These are phyloP conservation scores for Yamadazyma jaroonii DNA, from an alignment of 1,139 yeast genomes.

Conservation along the genomic window DNA sequence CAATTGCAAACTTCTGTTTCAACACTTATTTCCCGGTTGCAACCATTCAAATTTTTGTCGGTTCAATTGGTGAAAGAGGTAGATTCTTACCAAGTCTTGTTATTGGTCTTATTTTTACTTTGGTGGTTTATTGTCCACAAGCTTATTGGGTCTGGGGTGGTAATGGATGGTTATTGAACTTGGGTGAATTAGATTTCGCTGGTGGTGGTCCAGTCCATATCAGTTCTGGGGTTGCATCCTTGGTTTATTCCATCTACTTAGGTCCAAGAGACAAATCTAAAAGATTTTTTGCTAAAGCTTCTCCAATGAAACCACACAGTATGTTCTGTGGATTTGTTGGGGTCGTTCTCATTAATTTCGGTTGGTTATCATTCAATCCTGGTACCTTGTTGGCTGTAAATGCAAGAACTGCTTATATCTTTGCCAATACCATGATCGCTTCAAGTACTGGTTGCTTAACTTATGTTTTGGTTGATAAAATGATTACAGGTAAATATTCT, in stretches of 20 bases:
- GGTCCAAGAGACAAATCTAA: conserved; percentile 88
- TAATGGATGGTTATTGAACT: conserved; percentile 77
- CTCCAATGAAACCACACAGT: conserved; percentile 2
- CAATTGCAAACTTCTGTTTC: conserved; percentile 67
- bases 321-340: conserved; percentile 50
- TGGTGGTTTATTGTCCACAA: conserved; percentile 88
- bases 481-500: conserved; percentile 68
- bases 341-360: conserved; percentile 91
- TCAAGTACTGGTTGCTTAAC: conserved; percentile 93
- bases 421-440: conserved; percentile 87
- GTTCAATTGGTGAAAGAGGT: conserved; percentile 97
- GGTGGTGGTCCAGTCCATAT: conserved; percentile 99
- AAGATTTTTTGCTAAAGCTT: conserved; percentile 28
- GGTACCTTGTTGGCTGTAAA: conserved; percentile 93
- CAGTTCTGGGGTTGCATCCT: conserved; percentile 89
- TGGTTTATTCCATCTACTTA: conserved; percentile 83
- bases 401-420: conserved; percentile 89
- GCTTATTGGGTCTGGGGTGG: conserved; percentile 98
- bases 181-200: conserved; percentile 92
- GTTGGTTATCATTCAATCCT: conserved; percentile 98
- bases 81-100: conserved; percentile 93
- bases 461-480: conserved; percentile 68
- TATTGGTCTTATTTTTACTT: conserved; percentile 84
- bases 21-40: conserved; percentile 86
- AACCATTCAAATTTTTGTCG: conserved; percentile 86